Evolutionary conservation across 306 rosid species (phyloP), one percentile per base, ranked within the genome.

Genomic region (Hippophae gyantsensis): DNA sequence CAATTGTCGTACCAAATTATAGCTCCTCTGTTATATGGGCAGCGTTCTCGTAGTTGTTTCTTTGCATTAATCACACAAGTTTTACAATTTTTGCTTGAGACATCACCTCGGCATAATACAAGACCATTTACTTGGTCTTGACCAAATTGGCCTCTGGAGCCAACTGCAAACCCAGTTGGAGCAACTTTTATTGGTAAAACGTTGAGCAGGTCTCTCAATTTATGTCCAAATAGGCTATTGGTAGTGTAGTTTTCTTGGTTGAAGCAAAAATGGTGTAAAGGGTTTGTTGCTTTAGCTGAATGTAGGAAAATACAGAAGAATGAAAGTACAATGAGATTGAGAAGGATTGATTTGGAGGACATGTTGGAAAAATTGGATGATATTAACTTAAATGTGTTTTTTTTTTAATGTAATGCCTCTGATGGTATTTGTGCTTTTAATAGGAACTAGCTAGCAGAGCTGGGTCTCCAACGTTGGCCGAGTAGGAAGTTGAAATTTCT

Each of bases 211-310:
- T 18, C 44, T 5, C 66, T 69, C 51, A 73, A 63, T 52, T 69
- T 59, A 5, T 58, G 70, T 32, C 47, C 69, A 3, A 61, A 78
- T 6, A 72, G 46, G 63, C 54, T 61, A 5, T 51, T 23, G 42
- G 81, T 14, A 43, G 94, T 78, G 81, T 56, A 80, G 62, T 79
- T 75, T 44, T 77, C 57, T 2, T 62, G 55, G 69, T 18, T 67
- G 38, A 80, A 82, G 53, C 96, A 88, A 13, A 73, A 38, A 48
- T 81, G 77, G 26, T 66, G 48, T 38, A 88, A 84, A 32, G 84
- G 80, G 25, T 69, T 63, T 0, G 62, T 71, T n/a, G 76, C 85
- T 10, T 63, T n/a, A 41, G 80, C 78, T 47, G 79, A 46, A 61
- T 61, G 84, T 59, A 69, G 61, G 40, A 78, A 12, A 27, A 75